phyloP scores from a whole-genome alignment of 176 grass and related monocot genomes.

The Saccharum officinarum region DNA sequence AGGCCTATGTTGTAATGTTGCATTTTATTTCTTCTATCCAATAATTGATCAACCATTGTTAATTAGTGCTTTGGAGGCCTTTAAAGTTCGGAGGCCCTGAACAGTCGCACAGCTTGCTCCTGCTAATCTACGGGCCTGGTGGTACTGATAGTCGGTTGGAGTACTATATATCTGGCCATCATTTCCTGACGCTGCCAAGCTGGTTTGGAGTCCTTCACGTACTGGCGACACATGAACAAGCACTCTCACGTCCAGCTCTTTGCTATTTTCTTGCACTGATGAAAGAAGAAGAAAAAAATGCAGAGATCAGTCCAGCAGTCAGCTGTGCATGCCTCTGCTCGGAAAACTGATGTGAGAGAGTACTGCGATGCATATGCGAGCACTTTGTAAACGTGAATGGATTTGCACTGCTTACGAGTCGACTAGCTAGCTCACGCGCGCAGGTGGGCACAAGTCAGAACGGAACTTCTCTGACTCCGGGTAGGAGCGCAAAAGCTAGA shows the following conservation, averaged over 20 bases:
- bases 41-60: too few species aligned
- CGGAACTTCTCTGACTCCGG: neutral
- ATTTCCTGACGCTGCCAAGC: slow-evolving; percentile 11
- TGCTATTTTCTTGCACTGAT: too few species aligned
- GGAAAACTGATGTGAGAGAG: neutral
- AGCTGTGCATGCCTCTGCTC: neutral
- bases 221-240: neutral
- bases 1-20: too few species aligned
- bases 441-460: neutral
- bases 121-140: too few species aligned
- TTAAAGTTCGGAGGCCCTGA: too few species aligned
- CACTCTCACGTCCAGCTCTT: too few species aligned
- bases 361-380: neutral
- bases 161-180: neutral
- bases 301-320: neutral
- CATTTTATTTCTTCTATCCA: too few species aligned
- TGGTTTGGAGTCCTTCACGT: slow-evolving; percentile 5
- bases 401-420: neutral
- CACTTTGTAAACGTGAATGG: neutral
- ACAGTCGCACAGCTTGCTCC: too few species aligned
- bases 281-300: too few species aligned
- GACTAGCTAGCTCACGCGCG: neutral
- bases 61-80: too few species aligned
- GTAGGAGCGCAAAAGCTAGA: neutral
- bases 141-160: too few species aligned